These are phyloP conservation scores for Solanum lycopersicoides DNA, from an alignment of 257 asterid genomes.

Conservation along the genomic window DNA sequence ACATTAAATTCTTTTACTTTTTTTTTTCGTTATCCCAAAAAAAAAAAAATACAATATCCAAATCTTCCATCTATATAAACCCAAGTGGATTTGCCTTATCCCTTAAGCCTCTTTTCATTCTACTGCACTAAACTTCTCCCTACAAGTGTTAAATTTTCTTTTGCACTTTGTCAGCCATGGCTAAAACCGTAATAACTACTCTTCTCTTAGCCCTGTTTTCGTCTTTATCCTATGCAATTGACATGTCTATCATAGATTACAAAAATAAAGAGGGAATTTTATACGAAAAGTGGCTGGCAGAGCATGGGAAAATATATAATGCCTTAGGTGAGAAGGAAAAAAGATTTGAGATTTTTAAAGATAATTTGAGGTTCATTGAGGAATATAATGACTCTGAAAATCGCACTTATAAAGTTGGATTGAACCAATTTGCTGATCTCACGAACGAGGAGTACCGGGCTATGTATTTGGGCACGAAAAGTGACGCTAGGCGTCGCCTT, in stretches of 20 bases:
- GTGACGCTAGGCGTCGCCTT: conserved; percentile 47
- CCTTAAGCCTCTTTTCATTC: not conserved
- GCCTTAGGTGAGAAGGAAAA: conserved; percentile 47
- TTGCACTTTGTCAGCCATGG: conserved; percentile 36
- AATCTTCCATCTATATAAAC: not conserved
- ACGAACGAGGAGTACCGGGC: conserved; percentile 57
- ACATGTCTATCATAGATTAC: conserved; percentile 10
- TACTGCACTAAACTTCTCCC: not conserved
- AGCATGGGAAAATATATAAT: conserved; percentile 56
- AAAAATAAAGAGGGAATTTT: conserved; percentile 16
- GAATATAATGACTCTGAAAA: conserved; percentile 41
- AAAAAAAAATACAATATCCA: not conserved
- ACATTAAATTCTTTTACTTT: not conserved
- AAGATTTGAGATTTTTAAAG: conserved; percentile 59
- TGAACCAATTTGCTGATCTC: conserved; percentile 69
- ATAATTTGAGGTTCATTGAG: conserved; percentile 51
- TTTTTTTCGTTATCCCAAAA: not conserved
- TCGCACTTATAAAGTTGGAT: conserved; percentile 53
- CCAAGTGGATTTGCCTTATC: not conserved
- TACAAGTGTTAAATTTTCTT: not conserved
- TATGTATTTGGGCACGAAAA: conserved; percentile 47
- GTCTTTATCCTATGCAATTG: conserved; percentile 20
- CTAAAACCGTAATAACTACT: conserved; percentile 8
- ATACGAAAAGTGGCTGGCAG: conserved; percentile 49
- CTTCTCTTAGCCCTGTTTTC: conserved; percentile 20